Evolutionary conservation across 2,329 filamentous ascomycete species (phyloP).

Genomic region (Magnaporthales sp.): DNA sequence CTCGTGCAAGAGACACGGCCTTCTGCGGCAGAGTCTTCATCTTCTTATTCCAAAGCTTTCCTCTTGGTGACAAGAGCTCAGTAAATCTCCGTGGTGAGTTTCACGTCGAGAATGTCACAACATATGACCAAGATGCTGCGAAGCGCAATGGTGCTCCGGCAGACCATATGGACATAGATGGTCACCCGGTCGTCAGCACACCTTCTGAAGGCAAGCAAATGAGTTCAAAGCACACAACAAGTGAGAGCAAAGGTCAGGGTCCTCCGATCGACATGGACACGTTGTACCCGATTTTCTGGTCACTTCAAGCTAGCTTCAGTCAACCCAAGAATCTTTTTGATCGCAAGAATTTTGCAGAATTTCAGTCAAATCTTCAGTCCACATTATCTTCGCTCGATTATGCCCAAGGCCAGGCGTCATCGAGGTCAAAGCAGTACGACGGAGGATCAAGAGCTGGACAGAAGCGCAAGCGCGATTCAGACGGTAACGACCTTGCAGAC

Average conservation of each 20-base stretch:
- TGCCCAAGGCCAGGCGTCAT: constrained; percentile 39
- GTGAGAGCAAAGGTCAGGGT: constrained; percentile 24
- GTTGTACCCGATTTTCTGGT: constrained; percentile 91
- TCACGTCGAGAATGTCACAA: constrained; percentile 88
- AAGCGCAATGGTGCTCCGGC: constrained; percentile 21
- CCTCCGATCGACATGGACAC: constrained; percentile 55
- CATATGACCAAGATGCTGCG: constrained; percentile 55
- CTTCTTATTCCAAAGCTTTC: constrained; percentile 97
- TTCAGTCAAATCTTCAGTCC: constrained; percentile 67
- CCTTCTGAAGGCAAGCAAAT: constrained; percentile 18
- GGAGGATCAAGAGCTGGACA: constrained; percentile 56
- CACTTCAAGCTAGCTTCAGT: constrained; percentile 83
- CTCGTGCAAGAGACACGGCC: constrained; percentile 91
- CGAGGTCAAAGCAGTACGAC: constrained; percentile 33
- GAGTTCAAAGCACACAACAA: not conserved
- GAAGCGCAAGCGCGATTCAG: constrained; percentile 64
- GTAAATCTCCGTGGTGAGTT: constrained; percentile 95
- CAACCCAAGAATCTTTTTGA: constrained; percentile 80
- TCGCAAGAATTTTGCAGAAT: constrained; percentile 61
- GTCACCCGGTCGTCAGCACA: constrained; percentile 27
- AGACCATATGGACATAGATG: constrained; percentile 61
- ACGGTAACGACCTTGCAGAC: constrained; percentile 55
- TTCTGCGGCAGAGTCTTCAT: constrained; percentile 98
- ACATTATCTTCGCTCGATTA: constrained; percentile 47
- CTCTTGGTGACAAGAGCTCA: constrained; percentile 90